phyloP scores from a whole-genome alignment of 352 stramenopile genomes.

The Thraustochytrium sp. region DNA sequence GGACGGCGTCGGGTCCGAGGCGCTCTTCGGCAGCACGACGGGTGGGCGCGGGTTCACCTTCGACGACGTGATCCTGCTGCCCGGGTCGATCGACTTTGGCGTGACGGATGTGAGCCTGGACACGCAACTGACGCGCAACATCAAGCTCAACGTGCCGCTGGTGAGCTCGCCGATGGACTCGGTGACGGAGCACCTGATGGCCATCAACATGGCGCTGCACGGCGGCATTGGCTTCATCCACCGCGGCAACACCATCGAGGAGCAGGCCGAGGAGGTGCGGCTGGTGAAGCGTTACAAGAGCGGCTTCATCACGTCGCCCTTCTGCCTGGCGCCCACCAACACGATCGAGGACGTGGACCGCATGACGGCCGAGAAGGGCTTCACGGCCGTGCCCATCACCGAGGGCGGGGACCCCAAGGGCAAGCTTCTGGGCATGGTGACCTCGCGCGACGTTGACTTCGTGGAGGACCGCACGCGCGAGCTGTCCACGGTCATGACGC shows the following conservation, averaged over 20 bases:
- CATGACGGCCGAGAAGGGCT: conserved; percentile 75
- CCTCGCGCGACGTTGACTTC: conserved; percentile 97
- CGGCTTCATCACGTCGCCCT: conserved; percentile 48
- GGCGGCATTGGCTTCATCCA: conserved; percentile 99
- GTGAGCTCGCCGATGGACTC: conserved; percentile 97
- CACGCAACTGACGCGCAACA: conserved; percentile 79
- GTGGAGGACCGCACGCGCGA: conserved; percentile 83
- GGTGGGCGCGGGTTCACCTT: conserved; percentile 44
- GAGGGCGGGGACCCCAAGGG: conserved; percentile 91
- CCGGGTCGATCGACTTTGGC: conserved; percentile 84
- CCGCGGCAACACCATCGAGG: conserved; percentile 97
- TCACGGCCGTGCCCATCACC: conserved; percentile 98
- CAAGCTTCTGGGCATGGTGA: conserved; percentile 97
- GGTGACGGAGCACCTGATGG: conserved; percentile 98
- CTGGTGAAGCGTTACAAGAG: conserved; percentile 54
- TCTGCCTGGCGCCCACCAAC: conserved; percentile 27
- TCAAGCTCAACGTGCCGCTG: conserved; percentile 75
- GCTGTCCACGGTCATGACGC: conserved; percentile 75
- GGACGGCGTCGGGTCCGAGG: conserved; percentile 27
- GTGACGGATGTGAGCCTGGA: conserved; percentile 89
- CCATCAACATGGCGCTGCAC: conserved; percentile 97
- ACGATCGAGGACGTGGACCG: conserved; percentile 38
- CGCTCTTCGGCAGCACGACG: background rate
- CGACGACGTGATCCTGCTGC: conserved; percentile 48
- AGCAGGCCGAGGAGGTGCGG: conserved; percentile 86